These are phyloP conservation scores for Lasiosphaeria hispida DNA, from an alignment of 495 filamentous ascomycete species.

Conservation along the genomic window DNA sequence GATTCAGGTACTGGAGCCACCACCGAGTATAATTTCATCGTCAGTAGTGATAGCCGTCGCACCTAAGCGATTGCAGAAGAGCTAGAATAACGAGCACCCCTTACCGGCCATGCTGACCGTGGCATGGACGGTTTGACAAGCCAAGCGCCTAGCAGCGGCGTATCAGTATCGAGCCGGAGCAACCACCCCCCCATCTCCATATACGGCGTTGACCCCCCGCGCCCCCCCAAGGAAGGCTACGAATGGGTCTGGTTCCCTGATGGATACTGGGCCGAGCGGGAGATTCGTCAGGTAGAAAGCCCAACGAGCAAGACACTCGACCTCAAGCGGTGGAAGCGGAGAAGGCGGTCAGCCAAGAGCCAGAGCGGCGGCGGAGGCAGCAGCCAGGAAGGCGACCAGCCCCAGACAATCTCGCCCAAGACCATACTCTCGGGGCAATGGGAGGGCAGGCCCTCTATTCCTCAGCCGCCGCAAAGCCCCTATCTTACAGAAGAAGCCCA, in stretches of 20 bases:
- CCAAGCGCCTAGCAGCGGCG: conserved; percentile 1
- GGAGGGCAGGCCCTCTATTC: background rate
- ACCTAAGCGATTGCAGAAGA: too few species aligned
- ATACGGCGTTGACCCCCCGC: conserved; percentile 43
- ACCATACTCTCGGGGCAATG: conserved; percentile 10
- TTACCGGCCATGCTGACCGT: too few species aligned
- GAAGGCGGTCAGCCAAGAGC: conserved; percentile 35
- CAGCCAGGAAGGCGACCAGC: conserved; percentile 18
- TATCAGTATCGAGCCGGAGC: background rate
- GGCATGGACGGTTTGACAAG: background rate
- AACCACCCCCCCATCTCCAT: background rate
- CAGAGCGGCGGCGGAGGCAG: conserved; percentile 27
- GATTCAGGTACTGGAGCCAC: too few species aligned
- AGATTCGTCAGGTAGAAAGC: conserved; percentile 24
- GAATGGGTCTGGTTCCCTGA: conserved; percentile 59
- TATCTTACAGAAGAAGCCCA: conserved; percentile 37
- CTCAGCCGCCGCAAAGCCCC: conserved; percentile 22
- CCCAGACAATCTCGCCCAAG: conserved; percentile 20
- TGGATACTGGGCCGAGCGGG: conserved; percentile 55
- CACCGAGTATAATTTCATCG: too few species aligned
- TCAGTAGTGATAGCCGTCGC: too few species aligned
- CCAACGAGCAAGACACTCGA: conserved; percentile 14
- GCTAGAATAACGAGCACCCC: too few species aligned
- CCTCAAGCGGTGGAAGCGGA: conserved; percentile 36
- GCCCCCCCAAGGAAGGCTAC: conserved; percentile 45